Evolutionary conservation across 1,284 basidiomycete genomes (phyloP), one percentile per base, ranked within the genome.

Genomic region (Ceratobasidium sp.): DNA sequence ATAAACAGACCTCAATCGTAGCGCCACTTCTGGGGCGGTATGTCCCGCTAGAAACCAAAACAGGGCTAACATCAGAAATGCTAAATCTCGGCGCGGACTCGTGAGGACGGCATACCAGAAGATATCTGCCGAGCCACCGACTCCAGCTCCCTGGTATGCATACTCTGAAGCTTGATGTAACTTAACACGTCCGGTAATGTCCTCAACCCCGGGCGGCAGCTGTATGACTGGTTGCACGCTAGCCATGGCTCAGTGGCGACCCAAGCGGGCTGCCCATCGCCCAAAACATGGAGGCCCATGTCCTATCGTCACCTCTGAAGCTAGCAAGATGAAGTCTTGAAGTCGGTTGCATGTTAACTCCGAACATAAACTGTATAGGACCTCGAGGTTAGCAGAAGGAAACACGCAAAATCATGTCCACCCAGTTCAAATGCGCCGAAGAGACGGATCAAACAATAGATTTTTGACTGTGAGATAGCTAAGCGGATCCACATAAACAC

Each of bases 111-210:
- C 55, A 10, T 51, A 76, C 73, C 73, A n/a, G 26, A 67, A 76
- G 18, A 76, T 67, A 46, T 76, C 73, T 58, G 73, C 73, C 26
- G 73, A 67, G 10, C 73, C 73, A 39, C 73, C 75, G 28, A 77
- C 40, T 12, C 75, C 64, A 23, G 75, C 75, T 3, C 20, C 42
- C 26, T 77, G 64, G 28, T 60, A 77, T 55, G 42, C 51, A 39
- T 68, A 58, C 7, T 56, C 20, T 20, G 51, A 42, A 9, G 28
- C 55, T 26, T 66, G 64, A 18, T 60, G 40, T 3, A 77, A 3
- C 10, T 23, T 39, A 0, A 77, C 75, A 15, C 13, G 26, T 10
- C 33, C 56, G 7, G 75, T 77, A 26, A 77, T 77, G 23, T 77
- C 75, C 12, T 64, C 51, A 15, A 71, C 53, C 1, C 44, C 67